Evolutionary conservation across 2,329 filamentous ascomycete genomes (phyloP).

Genomic region (Pseudopyrenochaeta lycopersici): DNA sequence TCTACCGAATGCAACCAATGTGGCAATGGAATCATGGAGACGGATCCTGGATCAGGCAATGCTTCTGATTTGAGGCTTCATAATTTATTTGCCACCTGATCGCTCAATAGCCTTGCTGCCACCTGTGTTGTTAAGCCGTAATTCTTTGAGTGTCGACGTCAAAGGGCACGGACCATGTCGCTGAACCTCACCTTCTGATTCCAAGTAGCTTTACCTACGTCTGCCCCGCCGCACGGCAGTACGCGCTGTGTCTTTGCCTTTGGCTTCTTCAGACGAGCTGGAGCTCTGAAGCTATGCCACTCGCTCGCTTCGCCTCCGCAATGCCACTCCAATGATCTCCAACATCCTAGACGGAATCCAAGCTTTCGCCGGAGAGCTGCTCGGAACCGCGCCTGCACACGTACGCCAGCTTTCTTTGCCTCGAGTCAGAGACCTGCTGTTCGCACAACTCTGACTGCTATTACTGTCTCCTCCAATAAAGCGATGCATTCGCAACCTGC

Average conservation of each 20-base stretch:
- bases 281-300: conserved; percentile 9
- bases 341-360: conserved; percentile 6
- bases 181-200: conserved; percentile 7
- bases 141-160: background rate
- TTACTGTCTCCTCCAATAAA: background rate
- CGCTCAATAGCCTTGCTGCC: too few relatives aligned
- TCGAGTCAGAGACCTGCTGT: background rate
- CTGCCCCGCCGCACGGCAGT: conserved; percentile 21
- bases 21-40: too few relatives aligned
- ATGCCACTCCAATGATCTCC: conserved; percentile 17
- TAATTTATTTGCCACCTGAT: too few relatives aligned
- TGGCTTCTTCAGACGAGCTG: background rate
- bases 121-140: background rate
- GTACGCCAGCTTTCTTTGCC: conserved; percentile 16
- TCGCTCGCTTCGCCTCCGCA: conserved; percentile 3
- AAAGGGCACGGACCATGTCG: conserved; percentile 15
- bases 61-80: too few relatives aligned
- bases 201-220: conserved; percentile 21
- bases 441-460: background rate
- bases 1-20: background rate
- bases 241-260: conserved; percentile 9
- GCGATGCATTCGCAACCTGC: conserved; percentile 4
- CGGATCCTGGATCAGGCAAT: too few relatives aligned
- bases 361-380: conserved; percentile 9
- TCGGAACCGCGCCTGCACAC: conserved; percentile 6